Percentiles rank a stretch among this genome's conserved stretches.
These are phyloP conservation scores for Gynandropsis gynandra DNA, from an alignment of 345 rosid species.

Conservation along the genomic window DNA sequence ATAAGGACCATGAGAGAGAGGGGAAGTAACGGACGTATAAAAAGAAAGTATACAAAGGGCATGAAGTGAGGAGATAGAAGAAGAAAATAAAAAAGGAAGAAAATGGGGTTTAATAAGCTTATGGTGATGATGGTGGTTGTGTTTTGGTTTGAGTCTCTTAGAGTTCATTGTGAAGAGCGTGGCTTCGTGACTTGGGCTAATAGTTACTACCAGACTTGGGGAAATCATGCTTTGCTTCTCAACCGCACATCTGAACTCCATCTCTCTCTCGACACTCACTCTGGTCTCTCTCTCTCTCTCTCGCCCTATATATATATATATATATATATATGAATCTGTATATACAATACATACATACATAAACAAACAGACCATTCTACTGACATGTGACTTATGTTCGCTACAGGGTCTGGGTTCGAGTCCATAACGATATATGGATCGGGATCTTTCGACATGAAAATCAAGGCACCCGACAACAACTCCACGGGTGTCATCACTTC, in stretches of 20 bases:
- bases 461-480: slow-evolving; percentile 26
- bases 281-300: slow-evolving; percentile 18
- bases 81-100: too few species aligned
- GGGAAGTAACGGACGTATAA: slow-evolving; percentile 16
- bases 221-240: slow-evolving; percentile 25
- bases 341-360: not conserved
- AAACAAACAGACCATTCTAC: not conserved
- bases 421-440: slow-evolving; percentile 27
- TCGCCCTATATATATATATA: not conserved
- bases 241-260: slow-evolving; percentile 31
- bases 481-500: slow-evolving; percentile 24
- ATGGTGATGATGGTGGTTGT: slow-evolving; percentile 10
- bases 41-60: slow-evolving; percentile 5
- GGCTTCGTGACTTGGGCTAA: slow-evolving; percentile 31
- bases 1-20: slow-evolving; percentile 13
- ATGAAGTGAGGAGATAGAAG: slow-evolving; percentile 1
- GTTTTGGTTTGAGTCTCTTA: not conserved
- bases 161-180: slow-evolving; percentile 12
- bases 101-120: not conserved
- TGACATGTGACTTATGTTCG: slow-evolving; percentile 12
- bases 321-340: slow-evolving; percentile 11
- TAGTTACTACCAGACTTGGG: slow-evolving; percentile 26
- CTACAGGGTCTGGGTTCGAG: slow-evolving; percentile 28
- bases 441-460: slow-evolving; percentile 30
- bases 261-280: slow-evolving; percentile 27